These are phyloP conservation scores for Cystobasidium onofrii DNA, from an alignment of 768 basidiomycete genomes.

Conservation along the genomic window DNA sequence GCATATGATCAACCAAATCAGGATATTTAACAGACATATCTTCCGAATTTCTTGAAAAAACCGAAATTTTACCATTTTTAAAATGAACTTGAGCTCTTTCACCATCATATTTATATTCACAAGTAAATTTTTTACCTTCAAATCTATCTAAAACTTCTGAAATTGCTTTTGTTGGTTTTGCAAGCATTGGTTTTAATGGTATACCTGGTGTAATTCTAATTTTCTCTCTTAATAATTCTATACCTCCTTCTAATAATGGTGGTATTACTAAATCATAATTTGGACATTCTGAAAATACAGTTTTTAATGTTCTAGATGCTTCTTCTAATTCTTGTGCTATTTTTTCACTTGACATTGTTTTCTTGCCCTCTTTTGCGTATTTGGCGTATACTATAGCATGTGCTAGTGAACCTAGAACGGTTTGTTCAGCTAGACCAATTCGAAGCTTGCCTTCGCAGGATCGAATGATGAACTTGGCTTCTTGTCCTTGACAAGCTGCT, in stretches of 20 bases:
- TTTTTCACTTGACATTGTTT: constrained; percentile 69
- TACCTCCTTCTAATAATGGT: constrained; percentile 69
- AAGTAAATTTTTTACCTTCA: constrained; percentile 89
- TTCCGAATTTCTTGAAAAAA: constrained; percentile 87
- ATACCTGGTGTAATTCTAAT: constrained; percentile 94
- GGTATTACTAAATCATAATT: constrained; percentile 87
- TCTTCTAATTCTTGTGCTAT: constrained; percentile 66
- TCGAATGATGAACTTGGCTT: constrained; percentile 94
- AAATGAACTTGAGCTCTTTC: constrained; percentile 89
- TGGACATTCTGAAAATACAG: constrained; percentile 91
- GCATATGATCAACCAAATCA: constrained; percentile 88
- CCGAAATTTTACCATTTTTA: constrained; percentile 70
- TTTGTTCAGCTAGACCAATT: constrained; percentile 92
- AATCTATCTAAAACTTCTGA: constrained; percentile 94
- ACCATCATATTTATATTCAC: constrained; percentile 99
- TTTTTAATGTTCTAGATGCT: constrained; percentile 67
- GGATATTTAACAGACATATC: constrained; percentile 99
- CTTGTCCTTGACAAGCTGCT: constrained; percentile 62
- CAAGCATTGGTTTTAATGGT: constrained; percentile 96
- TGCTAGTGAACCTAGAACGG: constrained; percentile 76
- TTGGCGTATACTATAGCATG: constrained; percentile 72
- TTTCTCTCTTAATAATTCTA: constrained; percentile 58
- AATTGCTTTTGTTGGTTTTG: constrained; percentile 98
- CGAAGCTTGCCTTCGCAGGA: constrained; percentile 93
- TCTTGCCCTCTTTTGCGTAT: constrained; percentile 32